A percentile compares a stretch with the other conserved stretches of the same genome.
These are phyloP conservation scores for Platanthera zijinensis DNA, from an alignment of 106 monocot genomes.

Conservation along the genomic window DNA sequence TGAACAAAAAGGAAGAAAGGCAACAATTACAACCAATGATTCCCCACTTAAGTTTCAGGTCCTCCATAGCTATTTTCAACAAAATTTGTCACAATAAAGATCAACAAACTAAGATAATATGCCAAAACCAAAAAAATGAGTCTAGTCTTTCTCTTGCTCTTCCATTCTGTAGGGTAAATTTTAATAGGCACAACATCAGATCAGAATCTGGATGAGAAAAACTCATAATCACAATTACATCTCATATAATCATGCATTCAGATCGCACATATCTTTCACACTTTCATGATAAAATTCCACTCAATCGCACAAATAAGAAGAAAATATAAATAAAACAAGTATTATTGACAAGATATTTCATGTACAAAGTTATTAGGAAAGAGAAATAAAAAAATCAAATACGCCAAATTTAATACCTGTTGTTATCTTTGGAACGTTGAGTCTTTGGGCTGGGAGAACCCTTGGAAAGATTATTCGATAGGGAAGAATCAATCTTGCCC, in stretches of 20 bases:
- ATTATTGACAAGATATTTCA: neutral
- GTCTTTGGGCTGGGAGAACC: slow-evolving; percentile 34
- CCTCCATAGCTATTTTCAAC: neutral
- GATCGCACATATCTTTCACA: neutral
- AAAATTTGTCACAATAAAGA: neutral
- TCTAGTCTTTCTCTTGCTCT: neutral
- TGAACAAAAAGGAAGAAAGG: neutral
- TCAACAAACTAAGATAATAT: neutral
- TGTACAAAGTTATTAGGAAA: neutral
- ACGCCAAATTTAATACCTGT: slow-evolving; percentile 20
- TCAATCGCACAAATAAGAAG: neutral
- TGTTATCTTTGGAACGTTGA: slow-evolving; percentile 40
- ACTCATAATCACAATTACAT: neutral
- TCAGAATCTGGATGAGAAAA: neutral
- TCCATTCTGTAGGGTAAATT: neutral
- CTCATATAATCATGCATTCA: neutral
- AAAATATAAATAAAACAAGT: neutral
- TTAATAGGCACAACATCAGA: neutral
- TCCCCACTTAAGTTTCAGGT: neutral
- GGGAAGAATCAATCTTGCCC: slow-evolving; percentile 29
- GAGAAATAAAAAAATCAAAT: neutral
- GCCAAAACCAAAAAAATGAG: neutral
- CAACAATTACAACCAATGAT: neutral
- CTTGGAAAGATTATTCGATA: slow-evolving; percentile 20
- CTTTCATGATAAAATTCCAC: neutral